Conservation (phyloP, 208 protist species). For the Leptomonas pyrrhocoris region DNA sequence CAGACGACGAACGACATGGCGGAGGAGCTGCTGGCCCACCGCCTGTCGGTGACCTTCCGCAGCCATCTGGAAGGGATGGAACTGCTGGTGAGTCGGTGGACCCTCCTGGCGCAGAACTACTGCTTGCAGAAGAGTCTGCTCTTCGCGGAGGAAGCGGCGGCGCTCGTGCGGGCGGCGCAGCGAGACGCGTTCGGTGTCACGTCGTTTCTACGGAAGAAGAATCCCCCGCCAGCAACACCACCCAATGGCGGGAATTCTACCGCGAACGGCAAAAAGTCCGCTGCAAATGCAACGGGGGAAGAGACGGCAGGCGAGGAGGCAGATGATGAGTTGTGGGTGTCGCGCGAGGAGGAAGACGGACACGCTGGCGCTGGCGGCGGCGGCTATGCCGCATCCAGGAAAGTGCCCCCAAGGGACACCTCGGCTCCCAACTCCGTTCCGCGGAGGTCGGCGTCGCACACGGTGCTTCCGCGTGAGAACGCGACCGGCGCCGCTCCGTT, state of each 20-base stretch:
- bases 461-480: neutral
- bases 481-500: neutral
- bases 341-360: neutral
- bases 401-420: neutral
- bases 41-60: slow-evolving; percentile 37
- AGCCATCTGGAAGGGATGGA: slow-evolving; percentile 44
- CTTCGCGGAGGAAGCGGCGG: slow-evolving; percentile 57
- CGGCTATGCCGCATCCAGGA: neutral
- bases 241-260: too few species aligned
- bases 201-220: neutral
- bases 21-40: slow-evolving; percentile 43
- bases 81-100: slow-evolving; percentile 32
- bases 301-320: neutral
- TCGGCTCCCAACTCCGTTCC: neutral
- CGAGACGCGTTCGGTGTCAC: slow-evolving; percentile 27
- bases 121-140: slow-evolving; percentile 57
- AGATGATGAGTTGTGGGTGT: slow-evolving; percentile 31
- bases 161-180: slow-evolving; percentile 47
- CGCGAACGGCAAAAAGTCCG: neutral
- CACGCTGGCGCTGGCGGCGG: neutral
- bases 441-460: neutral
- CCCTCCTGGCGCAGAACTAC: slow-evolving; percentile 31
- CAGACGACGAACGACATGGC: slow-evolving; percentile 57
- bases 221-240: neutral
- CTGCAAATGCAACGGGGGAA: neutral